Evolutionary conservation across 139 green algal species (phyloP), one percentile per base, ranked within the genome.

Genomic region (Closterium sp.): DNA sequence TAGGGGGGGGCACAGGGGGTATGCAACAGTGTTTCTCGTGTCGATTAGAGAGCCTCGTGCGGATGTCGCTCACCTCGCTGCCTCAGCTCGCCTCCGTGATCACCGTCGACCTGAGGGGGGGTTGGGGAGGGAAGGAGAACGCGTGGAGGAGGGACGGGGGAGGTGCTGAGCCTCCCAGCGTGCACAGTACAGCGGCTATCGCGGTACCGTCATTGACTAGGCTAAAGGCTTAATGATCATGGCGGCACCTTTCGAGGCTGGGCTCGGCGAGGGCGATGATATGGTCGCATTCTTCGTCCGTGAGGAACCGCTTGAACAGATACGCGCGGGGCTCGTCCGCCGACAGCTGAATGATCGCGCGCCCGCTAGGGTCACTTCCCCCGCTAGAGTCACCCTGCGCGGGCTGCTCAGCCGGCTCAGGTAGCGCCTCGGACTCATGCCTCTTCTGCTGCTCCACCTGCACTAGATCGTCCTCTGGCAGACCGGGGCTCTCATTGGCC

Each of bases 271-370:
- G 25, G 10, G 83, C 36, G 21, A 95, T 43, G 8, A 95, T 66
- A 33, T 95, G 89, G 34, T 95, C 92, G 87, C 88, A 94, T 81
- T 95, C 93, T 83, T 95, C 93, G 35, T 90, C 66, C 23, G 92
- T 87, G 21, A 95, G 88, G 36, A 95, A 93, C 28, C 35, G 28
- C 23, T 94, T 84, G 92, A 95, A 95, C 84, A 95, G 34, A 6
- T 66, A 92, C 35, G 90, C 90, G 28, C 90, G 87, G 3, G 93
- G 93, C 36, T 89, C 23, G 4, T 31, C 16, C 28, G 84, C 33
- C 36, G 38, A 87, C 84, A 92, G 84, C 35, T 86, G 83, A 76
- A 76, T 76, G 25, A 76, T 76, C 10, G 55, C 55, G 55, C 55
- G 55, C 55, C 55, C 55, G 55, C 55, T 76, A 28, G 55, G 25